Conservation (phyloP, 257 asterid genomes). For the Ajuga chamaepitys region DNA sequence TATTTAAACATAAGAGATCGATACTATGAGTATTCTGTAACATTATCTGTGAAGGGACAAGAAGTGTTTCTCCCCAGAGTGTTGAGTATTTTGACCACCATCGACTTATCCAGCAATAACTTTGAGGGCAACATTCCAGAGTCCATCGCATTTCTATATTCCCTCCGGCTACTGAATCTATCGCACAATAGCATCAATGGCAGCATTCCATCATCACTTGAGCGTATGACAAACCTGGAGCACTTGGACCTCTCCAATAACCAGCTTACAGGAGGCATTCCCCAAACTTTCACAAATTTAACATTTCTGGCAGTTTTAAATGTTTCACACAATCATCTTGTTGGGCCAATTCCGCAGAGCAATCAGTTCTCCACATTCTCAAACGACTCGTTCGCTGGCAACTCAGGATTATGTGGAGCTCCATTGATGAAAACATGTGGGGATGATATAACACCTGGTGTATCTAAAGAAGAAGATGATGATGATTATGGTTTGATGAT, state of each 20-base stretch:
- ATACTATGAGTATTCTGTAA: neutral
- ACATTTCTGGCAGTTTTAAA: neutral
- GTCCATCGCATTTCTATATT: neutral
- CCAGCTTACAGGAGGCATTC: constrained; percentile 6
- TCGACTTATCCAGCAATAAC: constrained; percentile 1
- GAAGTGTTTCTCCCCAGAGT: neutral
- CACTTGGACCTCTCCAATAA: neutral
- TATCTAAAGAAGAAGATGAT: neutral
- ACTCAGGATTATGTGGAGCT: neutral
- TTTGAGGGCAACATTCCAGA: neutral
- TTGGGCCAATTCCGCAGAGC: neutral
- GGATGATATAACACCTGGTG: neutral
- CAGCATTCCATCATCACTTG: neutral
- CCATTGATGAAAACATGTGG: neutral
- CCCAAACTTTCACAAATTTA: neutral
- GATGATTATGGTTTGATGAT: neutral
- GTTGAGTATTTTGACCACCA: neutral
- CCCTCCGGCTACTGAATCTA: neutral
- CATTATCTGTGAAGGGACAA: constrained; percentile 2
- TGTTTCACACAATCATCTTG: neutral
- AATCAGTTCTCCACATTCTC: neutral
- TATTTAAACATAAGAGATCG: no score
- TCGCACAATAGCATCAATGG: constrained; percentile 1
- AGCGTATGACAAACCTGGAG: neutral
- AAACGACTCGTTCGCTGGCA: neutral